Percentiles rank a stretch among this genome's conserved stretches.
Conservation (phyloP, 768 basidiomycete genomes). For the Lyophyllum decastes region DNA sequence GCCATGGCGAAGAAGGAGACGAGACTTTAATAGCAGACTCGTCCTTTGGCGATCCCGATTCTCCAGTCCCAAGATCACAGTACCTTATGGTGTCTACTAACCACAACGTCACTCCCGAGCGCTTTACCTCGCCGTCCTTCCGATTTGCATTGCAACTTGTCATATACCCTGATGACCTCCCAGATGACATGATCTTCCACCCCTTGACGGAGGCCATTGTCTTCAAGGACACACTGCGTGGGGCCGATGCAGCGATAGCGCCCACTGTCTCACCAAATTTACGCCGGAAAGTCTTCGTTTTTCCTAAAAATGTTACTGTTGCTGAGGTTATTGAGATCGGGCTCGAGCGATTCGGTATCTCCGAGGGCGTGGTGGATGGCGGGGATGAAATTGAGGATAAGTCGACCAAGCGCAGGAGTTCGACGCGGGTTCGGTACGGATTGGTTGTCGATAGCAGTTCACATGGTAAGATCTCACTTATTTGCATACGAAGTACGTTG, state of each 20-base stretch:
- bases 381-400: slow-evolving; percentile 99
- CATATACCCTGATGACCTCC: slow-evolving; percentile 88
- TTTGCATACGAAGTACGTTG: slow-evolving; percentile 1
- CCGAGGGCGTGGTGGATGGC: slow-evolving; percentile 97
- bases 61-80: slow-evolving; percentile 31
- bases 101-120: slow-evolving; percentile 59
- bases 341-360: slow-evolving; percentile 91
- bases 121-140: slow-evolving; percentile 81
- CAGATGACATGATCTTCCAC: slow-evolving; percentile 95
- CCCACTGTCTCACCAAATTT: slow-evolving; percentile 59
- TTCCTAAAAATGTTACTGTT: slow-evolving; percentile 94
- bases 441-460: slow-evolving; percentile 61
- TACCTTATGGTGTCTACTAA: slow-evolving; percentile 44
- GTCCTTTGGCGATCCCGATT: slow-evolving; percentile 29
- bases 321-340: slow-evolving; percentile 95
- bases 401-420: slow-evolving; percentile 75
- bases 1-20: slow-evolving; percentile 39
- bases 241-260: slow-evolving; percentile 45
- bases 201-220: slow-evolving; percentile 91
- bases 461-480: slow-evolving; percentile 53
- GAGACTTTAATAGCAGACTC: slow-evolving; percentile 42
- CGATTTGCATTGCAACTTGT: slow-evolving; percentile 86
- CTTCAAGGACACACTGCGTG: slow-evolving; percentile 73
- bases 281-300: slow-evolving; percentile 82
- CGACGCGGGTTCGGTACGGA: slow-evolving; percentile 80